Conservation (phyloP, 768 basidiomycete species). For the Leucosporidium yakuticum region DNA sequence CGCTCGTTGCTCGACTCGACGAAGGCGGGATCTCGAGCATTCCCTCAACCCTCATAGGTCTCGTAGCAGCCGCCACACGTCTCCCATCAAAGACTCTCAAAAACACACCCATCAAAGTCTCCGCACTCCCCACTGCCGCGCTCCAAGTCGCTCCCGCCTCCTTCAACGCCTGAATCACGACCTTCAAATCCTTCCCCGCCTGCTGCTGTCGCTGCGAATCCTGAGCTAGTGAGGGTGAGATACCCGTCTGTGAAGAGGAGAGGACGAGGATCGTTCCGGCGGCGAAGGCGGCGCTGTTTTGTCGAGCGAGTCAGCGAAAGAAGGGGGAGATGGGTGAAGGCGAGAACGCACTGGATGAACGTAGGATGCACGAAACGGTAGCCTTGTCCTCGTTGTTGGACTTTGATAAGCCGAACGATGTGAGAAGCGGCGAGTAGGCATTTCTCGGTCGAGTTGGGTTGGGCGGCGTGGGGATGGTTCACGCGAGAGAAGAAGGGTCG, state of each 20-base stretch:
- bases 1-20: too few relatives aligned
- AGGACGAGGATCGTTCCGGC: slow-evolving; percentile 31
- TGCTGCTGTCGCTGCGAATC: slow-evolving; percentile 12
- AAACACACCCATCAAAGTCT: slow-evolving; percentile 12
- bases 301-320: background rate
- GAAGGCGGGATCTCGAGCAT: too few relatives aligned
- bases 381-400: background rate
- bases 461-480: background rate
- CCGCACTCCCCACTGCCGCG: slow-evolving; percentile 27
- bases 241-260: slow-evolving; percentile 20
- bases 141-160: slow-evolving; percentile 30
- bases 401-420: slow-evolving; percentile 29
- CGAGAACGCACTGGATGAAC: too few relatives aligned
- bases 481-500: background rate
- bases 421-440: slow-evolving; percentile 20
- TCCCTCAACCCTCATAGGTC: too few relatives aligned
- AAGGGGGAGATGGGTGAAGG: slow-evolving; percentile 6
- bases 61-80: too few relatives aligned
- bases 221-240: slow-evolving; percentile 8
- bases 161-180: slow-evolving; percentile 18
- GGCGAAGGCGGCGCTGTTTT: slow-evolving; percentile 21
- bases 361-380: too few relatives aligned
- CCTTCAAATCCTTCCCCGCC: slow-evolving; percentile 24
- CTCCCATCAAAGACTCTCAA: too few relatives aligned
- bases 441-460: slow-evolving; percentile 25